Evolutionary conservation across 202 grass and related monocot genomes (phyloP).

Genomic region (Schoenoplectus triqueter): DNA sequence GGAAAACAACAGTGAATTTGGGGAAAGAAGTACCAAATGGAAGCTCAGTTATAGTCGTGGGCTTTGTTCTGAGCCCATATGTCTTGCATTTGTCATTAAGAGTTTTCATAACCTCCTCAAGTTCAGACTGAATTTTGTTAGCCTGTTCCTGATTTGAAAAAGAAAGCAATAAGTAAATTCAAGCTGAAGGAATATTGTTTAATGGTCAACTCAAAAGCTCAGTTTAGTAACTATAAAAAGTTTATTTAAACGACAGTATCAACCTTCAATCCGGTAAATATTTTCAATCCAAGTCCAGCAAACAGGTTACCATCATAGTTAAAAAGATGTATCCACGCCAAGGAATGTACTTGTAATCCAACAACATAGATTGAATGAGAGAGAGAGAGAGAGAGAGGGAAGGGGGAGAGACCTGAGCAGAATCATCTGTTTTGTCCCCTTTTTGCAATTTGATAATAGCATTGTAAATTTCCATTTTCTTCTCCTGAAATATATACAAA

Average conservation of each 20-base stretch:
- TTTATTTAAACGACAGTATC: not conserved
- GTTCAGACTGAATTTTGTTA: constrained; percentile 83
- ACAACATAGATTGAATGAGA: not conserved
- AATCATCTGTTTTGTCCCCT: constrained; percentile 72
- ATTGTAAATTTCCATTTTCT: constrained; percentile 96
- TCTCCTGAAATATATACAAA: constrained; percentile 63
- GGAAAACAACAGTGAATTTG: constrained; percentile 10
- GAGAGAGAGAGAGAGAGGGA: constrained; percentile 40
- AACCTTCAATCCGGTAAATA: constrained; percentile 9
- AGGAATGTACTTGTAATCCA: not conserved
- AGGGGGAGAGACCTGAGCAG: constrained; percentile 63
- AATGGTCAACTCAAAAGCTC: constrained; percentile 5
- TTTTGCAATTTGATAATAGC: constrained; percentile 84
- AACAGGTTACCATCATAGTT: constrained; percentile 1
- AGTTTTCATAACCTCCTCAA: constrained; percentile 77
- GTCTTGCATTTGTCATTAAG: constrained; percentile 94
- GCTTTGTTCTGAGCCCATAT: constrained; percentile 94
- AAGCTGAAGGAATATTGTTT: not conserved
- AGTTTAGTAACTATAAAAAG: not conserved
- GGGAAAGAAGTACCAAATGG: constrained; percentile 78
- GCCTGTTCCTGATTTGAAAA: constrained; percentile 63
- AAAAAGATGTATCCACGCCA: not conserved
- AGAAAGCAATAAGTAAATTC: not conserved
- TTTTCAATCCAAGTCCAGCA: not conserved
- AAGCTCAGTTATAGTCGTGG: constrained; percentile 92